Evolutionary conservation across 1,284 basidiomycete species (phyloP).

Genomic region (Inonotus hispidus): DNA sequence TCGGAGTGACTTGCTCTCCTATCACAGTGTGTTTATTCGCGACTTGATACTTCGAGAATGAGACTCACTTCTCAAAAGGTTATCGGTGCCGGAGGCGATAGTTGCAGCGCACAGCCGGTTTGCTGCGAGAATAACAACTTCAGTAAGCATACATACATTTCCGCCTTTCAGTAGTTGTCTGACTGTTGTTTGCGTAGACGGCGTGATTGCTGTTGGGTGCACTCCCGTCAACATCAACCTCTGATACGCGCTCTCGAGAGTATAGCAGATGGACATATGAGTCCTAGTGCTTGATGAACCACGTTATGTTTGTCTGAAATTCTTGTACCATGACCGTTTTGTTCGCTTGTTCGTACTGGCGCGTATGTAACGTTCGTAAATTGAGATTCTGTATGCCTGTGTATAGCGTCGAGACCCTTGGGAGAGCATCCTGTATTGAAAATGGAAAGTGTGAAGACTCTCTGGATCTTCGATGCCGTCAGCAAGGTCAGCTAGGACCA

Average conservation of each 20-base stretch:
- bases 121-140: conserved; percentile 27
- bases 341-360: background rate
- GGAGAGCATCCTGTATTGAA: background rate
- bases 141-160: conserved; percentile 1
- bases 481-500: too few species aligned
- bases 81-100: conserved; percentile 15
- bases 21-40: conserved; percentile 3
- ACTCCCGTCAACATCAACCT: conserved; percentile 26
- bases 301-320: background rate
- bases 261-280: background rate
- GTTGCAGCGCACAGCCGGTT: conserved; percentile 25
- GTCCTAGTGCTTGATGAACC: background rate
- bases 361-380: too few species aligned
- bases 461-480: too few species aligned
- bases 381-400: background rate
- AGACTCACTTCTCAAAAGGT: conserved; percentile 3
- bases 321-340: background rate
- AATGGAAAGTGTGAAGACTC: too few species aligned
- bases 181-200: conserved; percentile 20
- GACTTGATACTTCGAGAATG: background rate
- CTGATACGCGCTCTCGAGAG: background rate
- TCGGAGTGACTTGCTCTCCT: conserved; percentile 17
- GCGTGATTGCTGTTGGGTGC: conserved; percentile 28
- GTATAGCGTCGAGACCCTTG: background rate
- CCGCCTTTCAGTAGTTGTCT: too few species aligned